Base-by-base conservation (phyloP, 768 basidiomycete species). In the Leucosporidium creatinivorum region DNA sequence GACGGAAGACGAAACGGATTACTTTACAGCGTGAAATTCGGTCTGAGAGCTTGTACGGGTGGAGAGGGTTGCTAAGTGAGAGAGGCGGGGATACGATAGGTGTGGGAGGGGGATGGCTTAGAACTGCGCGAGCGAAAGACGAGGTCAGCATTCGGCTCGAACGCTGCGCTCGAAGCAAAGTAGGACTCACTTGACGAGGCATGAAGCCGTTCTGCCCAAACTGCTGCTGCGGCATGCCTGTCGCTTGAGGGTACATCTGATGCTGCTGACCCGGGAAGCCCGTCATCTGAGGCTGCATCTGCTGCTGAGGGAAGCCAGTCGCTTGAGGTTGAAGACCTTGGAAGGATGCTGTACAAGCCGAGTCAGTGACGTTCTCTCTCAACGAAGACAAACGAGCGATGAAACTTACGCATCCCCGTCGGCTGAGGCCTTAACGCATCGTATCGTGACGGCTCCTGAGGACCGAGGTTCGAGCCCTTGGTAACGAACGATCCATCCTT, bases 401-500 rank as follows among this genome's bases (percentile, higher is more conserved):
- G 30, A 25, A 63, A 33, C 67, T 21, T 12, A 68, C 61, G 71
- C 49, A 77, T 70, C 17, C 76, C 76, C 23, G 75, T 76, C 8
- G 58, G 65, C 33, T 75, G 75, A 50, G 77, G 74, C 15, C 80
- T 63, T 3, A 80, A 73, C 0, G 80, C 78, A 44, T 58, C 57
- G 57, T 58, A 58, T 39, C 39, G 36, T 13, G 36, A 69, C n/a
- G 78, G 59, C 18, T 72, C 67, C 69, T 80, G 80, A 21, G 77
- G 74, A 30, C 74, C 73, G 61, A 74, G 74, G 28, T 77, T 64
- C 58, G 70, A 77, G 63, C 77, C 76, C 10, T 75, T 76, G 62
- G 76, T 76, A 0, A 73, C 77, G 66, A 77, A 78, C 61, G 69
- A 69, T 25, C 75, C 74, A 21, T 73, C 76, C 74, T 79, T 79